Conservation (phyloP, 345 rosid genomes). For the Gossypium arboreum region DNA sequence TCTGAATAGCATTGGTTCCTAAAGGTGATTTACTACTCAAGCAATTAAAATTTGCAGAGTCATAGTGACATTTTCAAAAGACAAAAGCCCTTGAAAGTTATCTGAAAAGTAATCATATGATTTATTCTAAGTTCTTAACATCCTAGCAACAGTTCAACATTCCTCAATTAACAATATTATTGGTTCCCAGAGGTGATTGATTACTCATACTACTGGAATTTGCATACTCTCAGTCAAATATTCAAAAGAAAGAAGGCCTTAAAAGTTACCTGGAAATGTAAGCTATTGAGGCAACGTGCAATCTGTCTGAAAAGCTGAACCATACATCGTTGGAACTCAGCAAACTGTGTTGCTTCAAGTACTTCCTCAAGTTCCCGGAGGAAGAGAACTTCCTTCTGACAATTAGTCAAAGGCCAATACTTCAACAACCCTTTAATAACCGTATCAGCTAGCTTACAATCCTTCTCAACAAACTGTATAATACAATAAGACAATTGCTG, state of each 20-base stretch:
- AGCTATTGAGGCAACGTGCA: constrained; percentile 77
- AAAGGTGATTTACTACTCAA: not conserved
- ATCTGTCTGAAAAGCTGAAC: constrained; percentile 82
- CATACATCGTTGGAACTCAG: constrained; percentile 82
- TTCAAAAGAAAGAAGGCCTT: constrained; percentile 4
- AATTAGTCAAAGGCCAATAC: constrained; percentile 87
- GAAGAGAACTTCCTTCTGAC: constrained; percentile 85
- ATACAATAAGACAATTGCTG: constrained; percentile 86
- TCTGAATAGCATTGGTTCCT: not conserved
- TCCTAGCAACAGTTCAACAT: not conserved
- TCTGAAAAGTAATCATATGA: constrained; percentile 50
- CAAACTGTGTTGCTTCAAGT: constrained; percentile 77
- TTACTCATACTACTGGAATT: not conserved
- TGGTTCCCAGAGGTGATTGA: not conserved
- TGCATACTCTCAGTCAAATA: not conserved
- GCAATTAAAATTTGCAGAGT: not conserved
- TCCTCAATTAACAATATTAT: not conserved
- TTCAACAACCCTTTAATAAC: constrained; percentile 79
- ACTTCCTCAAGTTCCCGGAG: constrained; percentile 37
- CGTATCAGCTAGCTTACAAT: constrained; percentile 69
- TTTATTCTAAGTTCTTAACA: not conserved
- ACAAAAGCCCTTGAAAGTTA: constrained; percentile 15
- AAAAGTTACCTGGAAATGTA: constrained; percentile 73
- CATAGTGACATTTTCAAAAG: not conserved
- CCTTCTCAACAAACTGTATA: constrained; percentile 30